These are phyloP conservation scores for Phytophthora cactorum DNA, from an alignment of 352 stramenopile genomes.

Conservation along the genomic window DNA sequence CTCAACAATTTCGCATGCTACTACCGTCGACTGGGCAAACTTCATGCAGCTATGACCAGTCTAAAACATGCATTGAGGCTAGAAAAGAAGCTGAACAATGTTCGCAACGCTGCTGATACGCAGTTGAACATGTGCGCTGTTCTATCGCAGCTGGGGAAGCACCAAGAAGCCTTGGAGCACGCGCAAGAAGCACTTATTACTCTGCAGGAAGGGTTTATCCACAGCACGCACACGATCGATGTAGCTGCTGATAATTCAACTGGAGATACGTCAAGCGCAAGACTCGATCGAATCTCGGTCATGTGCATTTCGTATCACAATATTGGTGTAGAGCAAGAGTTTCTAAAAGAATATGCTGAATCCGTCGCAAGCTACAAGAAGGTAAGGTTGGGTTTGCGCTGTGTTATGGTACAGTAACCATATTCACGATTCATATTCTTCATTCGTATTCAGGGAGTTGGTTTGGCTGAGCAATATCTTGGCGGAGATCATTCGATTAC, in stretches of 20 bases:
- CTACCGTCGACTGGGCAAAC: conserved; percentile 88
- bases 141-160: conserved; percentile 88
- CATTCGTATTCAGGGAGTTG: conserved; percentile 61
- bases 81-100: conserved; percentile 74
- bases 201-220: conserved; percentile 91
- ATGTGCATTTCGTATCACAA: conserved; percentile 96
- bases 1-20: conserved; percentile 96
- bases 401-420: background rate
- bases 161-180: conserved; percentile 86
- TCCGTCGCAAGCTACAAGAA: conserved; percentile 92
- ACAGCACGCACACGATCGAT: conserved; percentile 22
- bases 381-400: conserved; percentile 6
- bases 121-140: conserved; percentile 95
- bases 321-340: conserved; percentile 95
- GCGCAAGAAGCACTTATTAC: conserved; percentile 89
- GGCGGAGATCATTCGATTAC: conserved; percentile 89
- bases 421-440: background rate
- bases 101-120: conserved; percentile 90
- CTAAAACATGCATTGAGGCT: conserved; percentile 91
- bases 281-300: conserved; percentile 88
- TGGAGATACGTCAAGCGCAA: conserved; percentile 12
- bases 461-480: conserved; percentile 90
- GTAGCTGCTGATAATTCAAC: background rate
- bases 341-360: conserved; percentile 89
- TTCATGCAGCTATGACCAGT: conserved; percentile 91